Evolutionary conservation across 1,139 yeast species (phyloP), one percentile per base, ranked within the genome.

Genomic region (Candida smagusa): DNA sequence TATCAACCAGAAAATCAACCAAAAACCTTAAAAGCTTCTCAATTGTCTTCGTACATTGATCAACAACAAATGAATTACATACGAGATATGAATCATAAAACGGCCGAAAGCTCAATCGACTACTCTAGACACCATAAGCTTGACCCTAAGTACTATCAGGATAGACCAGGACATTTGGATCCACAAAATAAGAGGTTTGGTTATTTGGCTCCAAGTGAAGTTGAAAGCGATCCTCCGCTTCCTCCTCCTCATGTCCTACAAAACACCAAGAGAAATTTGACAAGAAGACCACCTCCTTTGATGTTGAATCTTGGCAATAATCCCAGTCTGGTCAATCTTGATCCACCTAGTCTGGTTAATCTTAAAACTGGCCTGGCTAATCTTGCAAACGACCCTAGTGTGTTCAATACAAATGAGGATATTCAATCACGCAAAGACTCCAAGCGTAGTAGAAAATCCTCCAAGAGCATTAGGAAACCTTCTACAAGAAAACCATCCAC

Each of bases 21-120:
- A 12, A 32, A 12, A 13, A 16, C 19, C 19, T 22, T 28, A 7
- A 28, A 32, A 13, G 35, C 27, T 9, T 36, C 45, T 28, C 64
- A 59, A 33, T 50, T 62, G 28, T 52, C 63, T 4, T 51, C 52
- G 19, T 64, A 59, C 39, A 58, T 63, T 19, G 57, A 56, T 35
- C 55, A 60, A 40, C 69, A 64, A 41, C 65, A 61, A 35, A 45
- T 43, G 12, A 44, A 51, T 11, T 56, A 50, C 31, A 36, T 44
- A 19, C 26, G 31, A 6, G 45, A 40, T 21, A 47, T 43, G 47
- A 42, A 32, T 34, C 39, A 43, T 22, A 47, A 48, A 31, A 38
- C 53, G 3, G 33, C 36, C n/a, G 40, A 40, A 11, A 42, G 47
- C 30, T 53, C 58, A 4, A 50, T 54, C 6, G 47, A 49, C 24